Percentiles rank a stretch among this genome's conserved stretches.
Conservation (phyloP, 2,329 filamentous ascomycete genomes). For the Colletotrichum sojae region DNA sequence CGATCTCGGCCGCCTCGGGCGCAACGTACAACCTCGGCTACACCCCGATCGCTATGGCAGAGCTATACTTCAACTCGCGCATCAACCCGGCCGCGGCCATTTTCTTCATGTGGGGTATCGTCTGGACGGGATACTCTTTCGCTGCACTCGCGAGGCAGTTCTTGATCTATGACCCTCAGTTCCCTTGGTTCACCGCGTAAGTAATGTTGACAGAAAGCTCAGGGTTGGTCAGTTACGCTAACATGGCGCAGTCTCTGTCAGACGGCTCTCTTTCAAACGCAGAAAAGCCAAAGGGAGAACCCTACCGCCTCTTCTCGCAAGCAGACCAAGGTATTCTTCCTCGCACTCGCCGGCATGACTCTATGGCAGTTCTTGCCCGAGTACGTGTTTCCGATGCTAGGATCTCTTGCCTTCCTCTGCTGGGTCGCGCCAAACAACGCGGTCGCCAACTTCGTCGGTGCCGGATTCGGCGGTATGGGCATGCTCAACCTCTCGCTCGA, state of each 20-base stretch:
- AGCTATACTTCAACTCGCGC: constrained; percentile 68
- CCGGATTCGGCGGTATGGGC: constrained; percentile 69
- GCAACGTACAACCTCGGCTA: constrained; percentile 61
- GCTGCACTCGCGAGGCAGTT: constrained; percentile 71
- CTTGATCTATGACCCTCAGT: constrained; percentile 70
- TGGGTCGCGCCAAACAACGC: constrained; percentile 72
- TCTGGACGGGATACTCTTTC: constrained; percentile 71
- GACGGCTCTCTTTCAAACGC: constrained; percentile 71
- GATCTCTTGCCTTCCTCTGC: constrained; percentile 67
- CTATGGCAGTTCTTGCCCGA: constrained; percentile 42
- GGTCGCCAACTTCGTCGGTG: constrained; percentile 73
- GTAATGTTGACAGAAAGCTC: not conserved
- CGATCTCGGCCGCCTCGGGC: constrained; percentile 64
- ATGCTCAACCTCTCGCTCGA: constrained; percentile 73
- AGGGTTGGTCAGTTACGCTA: not conserved
- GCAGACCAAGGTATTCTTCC: constrained; percentile 71
- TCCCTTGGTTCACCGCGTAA: constrained; percentile 36
- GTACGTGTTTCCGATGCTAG: constrained; percentile 34
- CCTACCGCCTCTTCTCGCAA: constrained; percentile 64
- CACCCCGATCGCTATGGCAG: constrained; percentile 55
- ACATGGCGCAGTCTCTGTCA: constrained; percentile 57
- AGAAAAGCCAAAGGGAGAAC: constrained; percentile 65
- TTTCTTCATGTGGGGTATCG: constrained; percentile 72
- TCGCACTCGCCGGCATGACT: constrained; percentile 64
- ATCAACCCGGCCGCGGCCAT: constrained; percentile 68